Evolutionary conservation across 441 rosid species (phyloP).

Genomic region (Populus hybrid): DNA sequence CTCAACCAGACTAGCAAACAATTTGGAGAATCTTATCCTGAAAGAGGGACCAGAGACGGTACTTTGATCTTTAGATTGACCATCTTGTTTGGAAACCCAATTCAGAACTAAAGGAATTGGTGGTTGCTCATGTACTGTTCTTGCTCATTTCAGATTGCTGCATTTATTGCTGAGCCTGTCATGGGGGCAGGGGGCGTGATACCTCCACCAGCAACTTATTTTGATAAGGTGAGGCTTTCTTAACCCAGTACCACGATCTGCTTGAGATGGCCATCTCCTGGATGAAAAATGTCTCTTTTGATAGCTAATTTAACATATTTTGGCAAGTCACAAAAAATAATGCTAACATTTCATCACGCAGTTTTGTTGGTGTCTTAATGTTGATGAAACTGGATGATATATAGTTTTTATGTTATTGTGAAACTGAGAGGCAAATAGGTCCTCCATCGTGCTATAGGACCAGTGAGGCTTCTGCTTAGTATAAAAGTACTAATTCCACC

Average conservation of each 20-base stretch:
- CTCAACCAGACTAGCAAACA: conserved; percentile 86
- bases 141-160: conserved; percentile 75
- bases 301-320: background rate
- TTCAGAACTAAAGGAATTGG: conserved; percentile 8
- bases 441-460: background rate
- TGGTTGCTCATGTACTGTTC: conserved; percentile 19
- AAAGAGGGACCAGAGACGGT: conserved; percentile 99
- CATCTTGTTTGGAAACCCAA: background rate
- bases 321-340: background rate
- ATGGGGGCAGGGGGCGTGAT: conserved; percentile 99
- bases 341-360: background rate
- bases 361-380: background rate
- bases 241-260: background rate
- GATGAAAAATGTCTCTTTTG: background rate
- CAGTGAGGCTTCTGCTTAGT: background rate
- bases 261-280: background rate
- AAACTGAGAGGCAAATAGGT: background rate
- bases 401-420: background rate
- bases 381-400: background rate
- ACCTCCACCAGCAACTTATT: conserved; percentile 94
- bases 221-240: conserved; percentile 65
- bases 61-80: conserved; percentile 16
- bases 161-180: conserved; percentile 96
- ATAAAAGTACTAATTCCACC: background rate
- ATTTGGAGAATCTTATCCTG: conserved; percentile 81